These are phyloP conservation scores for Penicillium expansum DNA, from an alignment of 2,329 filamentous ascomycete species.

Conservation along the genomic window DNA sequence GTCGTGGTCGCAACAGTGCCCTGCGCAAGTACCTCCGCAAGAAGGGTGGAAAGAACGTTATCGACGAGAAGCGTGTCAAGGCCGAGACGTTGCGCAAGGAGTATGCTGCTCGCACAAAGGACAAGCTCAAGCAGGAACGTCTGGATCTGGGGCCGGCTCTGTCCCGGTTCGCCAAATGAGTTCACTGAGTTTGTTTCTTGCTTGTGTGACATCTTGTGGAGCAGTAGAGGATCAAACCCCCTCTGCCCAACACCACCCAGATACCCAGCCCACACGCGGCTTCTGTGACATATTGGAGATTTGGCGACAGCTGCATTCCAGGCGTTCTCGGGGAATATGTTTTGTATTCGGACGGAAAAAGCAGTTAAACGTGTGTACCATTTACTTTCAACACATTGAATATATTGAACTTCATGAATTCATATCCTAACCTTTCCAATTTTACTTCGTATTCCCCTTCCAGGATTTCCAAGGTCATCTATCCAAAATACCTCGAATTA, in stretches of 20 bases:
- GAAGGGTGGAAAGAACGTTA: constrained; percentile 87
- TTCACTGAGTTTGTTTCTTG: constrained; percentile 20
- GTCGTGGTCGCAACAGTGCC: constrained; percentile 84
- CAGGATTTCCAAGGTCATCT: neutral
- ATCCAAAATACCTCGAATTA: neutral
- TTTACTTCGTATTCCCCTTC: neutral
- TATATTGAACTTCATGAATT: constrained; percentile 2
- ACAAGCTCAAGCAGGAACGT: constrained; percentile 63
- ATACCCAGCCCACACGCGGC: constrained; percentile 25
- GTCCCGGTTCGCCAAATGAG: constrained; percentile 77
- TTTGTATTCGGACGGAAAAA: constrained; percentile 23
- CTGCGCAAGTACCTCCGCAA: constrained; percentile 86
- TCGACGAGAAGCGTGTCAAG: constrained; percentile 89
- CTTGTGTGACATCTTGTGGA: constrained; percentile 17
- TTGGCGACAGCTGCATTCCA: constrained; percentile 26
- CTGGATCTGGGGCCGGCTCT: constrained; percentile 82
- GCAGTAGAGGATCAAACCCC: neutral
- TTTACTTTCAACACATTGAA: constrained; percentile 10
- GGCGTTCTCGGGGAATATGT: constrained; percentile 23
- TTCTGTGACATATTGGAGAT: constrained; percentile 20
- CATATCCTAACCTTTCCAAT: neutral
- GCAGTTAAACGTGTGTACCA: constrained; percentile 15
- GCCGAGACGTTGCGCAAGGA: constrained; percentile 77
- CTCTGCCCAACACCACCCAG: constrained; percentile 16
- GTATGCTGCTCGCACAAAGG: constrained; percentile 65